Percentiles rank a stretch among this genome's conserved stretches.
Conservation (phyloP, 495 filamentous ascomycete species). For the Extremus antarcticus region DNA sequence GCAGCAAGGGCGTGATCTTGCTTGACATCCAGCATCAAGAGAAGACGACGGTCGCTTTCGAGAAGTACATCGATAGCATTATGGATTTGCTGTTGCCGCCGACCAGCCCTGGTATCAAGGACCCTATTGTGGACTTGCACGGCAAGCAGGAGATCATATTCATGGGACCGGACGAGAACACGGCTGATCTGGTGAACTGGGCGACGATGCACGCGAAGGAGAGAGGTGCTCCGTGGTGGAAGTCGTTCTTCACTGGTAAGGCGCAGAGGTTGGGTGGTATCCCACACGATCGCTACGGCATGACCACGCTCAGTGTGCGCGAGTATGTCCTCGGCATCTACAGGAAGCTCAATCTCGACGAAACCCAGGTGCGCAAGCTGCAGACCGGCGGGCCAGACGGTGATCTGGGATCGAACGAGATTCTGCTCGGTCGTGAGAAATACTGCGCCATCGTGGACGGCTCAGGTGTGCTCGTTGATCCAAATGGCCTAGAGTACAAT, state of each 20-base stretch:
- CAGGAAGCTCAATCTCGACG: conserved; percentile 82
- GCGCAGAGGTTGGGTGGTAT: conserved; percentile 92
- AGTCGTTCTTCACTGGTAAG: conserved; percentile 99
- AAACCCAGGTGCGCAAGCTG: conserved; percentile 73
- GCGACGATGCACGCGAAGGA: conserved; percentile 85
- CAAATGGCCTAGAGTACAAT: conserved; percentile 71
- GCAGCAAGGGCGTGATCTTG: conserved; percentile 94
- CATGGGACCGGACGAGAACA: conserved; percentile 98
- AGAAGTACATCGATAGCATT: conserved; percentile 99
- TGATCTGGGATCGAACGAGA: conserved; percentile 95
- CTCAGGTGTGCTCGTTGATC: conserved; percentile 86
- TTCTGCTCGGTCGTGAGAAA: conserved; percentile 87
- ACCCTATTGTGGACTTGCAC: conserved; percentile 91
- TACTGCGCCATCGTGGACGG: conserved; percentile 91
- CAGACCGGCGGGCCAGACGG: conserved; percentile 97
- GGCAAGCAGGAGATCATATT: conserved; percentile 93
- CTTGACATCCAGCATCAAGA: conserved; percentile 90
- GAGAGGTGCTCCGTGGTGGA: conserved; percentile 95
- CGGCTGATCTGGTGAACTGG: conserved; percentile 93
- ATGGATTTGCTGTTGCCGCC: conserved; percentile 86
- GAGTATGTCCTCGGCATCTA: conserved; percentile 96
- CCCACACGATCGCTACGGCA: conserved; percentile 89
- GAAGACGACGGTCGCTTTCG: conserved; percentile 80
- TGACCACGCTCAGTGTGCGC: conserved; percentile 94
- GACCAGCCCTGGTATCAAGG: conserved; percentile 90